Conservation (phyloP, 139 green algal genomes). For the Tetraselmis chui region DNA sequence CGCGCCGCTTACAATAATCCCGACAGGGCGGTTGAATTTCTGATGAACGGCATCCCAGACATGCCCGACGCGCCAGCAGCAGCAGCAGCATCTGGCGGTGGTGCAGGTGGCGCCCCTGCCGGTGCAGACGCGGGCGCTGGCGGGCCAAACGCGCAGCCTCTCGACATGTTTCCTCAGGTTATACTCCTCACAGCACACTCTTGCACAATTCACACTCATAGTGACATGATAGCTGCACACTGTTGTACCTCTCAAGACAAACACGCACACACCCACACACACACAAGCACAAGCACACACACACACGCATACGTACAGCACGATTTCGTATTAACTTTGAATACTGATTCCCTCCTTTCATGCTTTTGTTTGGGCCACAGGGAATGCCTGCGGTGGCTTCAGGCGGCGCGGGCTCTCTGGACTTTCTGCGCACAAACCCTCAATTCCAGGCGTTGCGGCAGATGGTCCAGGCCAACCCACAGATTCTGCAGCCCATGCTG, state of each 20-base stretch:
- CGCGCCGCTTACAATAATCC: constrained; percentile 98
- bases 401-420: constrained; percentile 49
- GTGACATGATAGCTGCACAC: too few species aligned
- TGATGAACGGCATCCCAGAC: constrained; percentile 89
- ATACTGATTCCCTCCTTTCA: too few species aligned
- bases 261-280: too few species aligned
- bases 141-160: constrained; percentile 60
- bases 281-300: too few species aligned
- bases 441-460: constrained; percentile 83
- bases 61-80: neutral
- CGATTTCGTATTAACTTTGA: too few species aligned
- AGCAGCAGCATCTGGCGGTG: constrained; percentile 13
- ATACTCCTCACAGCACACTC: too few species aligned
- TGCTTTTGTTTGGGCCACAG: too few species aligned
- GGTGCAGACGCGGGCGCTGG: constrained; percentile 12
- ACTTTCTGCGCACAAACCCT: constrained; percentile 65
- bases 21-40: constrained; percentile 97
- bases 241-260: too few species aligned
- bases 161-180: constrained; percentile 84
- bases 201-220: too few species aligned
- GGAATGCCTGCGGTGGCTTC: constrained; percentile 25
- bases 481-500: constrained; percentile 93
- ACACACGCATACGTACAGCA: too few species aligned
- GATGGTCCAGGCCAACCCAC: constrained; percentile 83
- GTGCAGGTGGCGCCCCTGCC: constrained; percentile 14